Conservation (phyloP, 345 rosid genomes). For the Cardamine resedifolia region DNA sequence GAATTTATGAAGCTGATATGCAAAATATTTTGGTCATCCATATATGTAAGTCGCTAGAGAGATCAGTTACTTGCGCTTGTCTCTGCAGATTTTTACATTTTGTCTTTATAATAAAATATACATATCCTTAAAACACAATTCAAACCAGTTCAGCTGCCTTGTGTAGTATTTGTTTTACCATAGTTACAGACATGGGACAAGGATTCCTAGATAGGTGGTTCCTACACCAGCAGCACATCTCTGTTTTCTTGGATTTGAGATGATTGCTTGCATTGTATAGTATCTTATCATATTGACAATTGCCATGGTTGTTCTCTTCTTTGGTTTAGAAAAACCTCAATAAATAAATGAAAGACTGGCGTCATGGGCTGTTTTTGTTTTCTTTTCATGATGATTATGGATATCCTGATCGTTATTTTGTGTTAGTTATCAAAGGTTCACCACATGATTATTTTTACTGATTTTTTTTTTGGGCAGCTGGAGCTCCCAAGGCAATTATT, state of each 20-base stretch:
- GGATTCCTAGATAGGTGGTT: constrained; percentile 11
- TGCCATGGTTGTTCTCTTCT: neutral
- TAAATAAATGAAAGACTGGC: constrained; percentile 2
- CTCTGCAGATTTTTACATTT: neutral
- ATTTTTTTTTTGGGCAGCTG: constrained; percentile 58
- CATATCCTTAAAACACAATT: neutral
- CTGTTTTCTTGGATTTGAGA: constrained; percentile 2
- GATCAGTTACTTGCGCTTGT: constrained; percentile 11
- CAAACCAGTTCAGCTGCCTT: constrained; percentile 5
- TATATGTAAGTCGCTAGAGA: constrained; percentile 69
- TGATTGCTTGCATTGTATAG: neutral
- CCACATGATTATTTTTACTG: constrained; percentile 11
- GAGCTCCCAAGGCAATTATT: constrained; percentile 89
- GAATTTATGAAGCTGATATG: constrained; percentile 94
- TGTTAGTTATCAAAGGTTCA: constrained; percentile 6
- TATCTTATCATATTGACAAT: constrained; percentile 11
- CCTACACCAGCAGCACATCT: neutral
- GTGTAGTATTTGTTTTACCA: neutral
- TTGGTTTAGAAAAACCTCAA: constrained; percentile 2
- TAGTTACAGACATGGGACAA: neutral
- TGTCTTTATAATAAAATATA: neutral
- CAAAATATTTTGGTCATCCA: constrained; percentile 97
- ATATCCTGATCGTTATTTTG: neutral
- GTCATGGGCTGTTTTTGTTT: constrained; percentile 5
- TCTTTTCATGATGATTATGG: constrained; percentile 5